Base-by-base conservation (phyloP, 768 basidiomycete species). In the Trametes sanguinea region DNA sequence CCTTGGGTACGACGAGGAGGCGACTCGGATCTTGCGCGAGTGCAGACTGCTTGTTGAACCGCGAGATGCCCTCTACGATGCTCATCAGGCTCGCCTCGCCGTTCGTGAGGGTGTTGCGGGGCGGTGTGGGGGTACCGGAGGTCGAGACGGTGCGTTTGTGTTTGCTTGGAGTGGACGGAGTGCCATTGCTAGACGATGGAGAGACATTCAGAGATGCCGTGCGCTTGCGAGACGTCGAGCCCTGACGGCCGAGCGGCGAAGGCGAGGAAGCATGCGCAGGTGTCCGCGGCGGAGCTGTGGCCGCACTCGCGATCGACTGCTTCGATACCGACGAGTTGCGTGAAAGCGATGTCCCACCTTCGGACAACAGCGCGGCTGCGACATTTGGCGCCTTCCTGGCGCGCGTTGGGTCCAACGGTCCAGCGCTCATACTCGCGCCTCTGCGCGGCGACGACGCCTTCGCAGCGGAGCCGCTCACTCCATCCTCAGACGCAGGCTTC, bases 41-140 rank as follows among this genome's bases (percentile, higher is more conserved):
- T 65, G 71, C 70, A 66, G 45, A 67, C 60, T 27, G 68, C 55
- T 57, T 76, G 54, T 80, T 79, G 57, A 73, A 67, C 48, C 74
- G 74, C 29, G 85, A 72, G 47, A 89, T 83, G 58, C 78, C 81
- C 67, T 89, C 87, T 8, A 90, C 84, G 64, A 90, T 85, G 66
- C 82, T 85, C 86, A 90, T 85, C 69, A 89, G 72, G 45, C 81
- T 87, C 43, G 67, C 58, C 35, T 65, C 66, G 22, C 68, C 68
- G 42, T 57, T 57, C n/a, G 52, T 32, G 9, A 59, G 62, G 10
- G 61, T 64, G 7, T 61, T 22, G 9, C 42, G 45, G 2, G 63
- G 10, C 3, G 59, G 48, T 9, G 60, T 16, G 6, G 67, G 51
- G 0, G 62, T 32, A 1, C 30, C 54, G 9, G 67, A 59, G 2